phyloP scores from a whole-genome alignment of 257 asterid species.

The Verbascum thapsus region DNA sequence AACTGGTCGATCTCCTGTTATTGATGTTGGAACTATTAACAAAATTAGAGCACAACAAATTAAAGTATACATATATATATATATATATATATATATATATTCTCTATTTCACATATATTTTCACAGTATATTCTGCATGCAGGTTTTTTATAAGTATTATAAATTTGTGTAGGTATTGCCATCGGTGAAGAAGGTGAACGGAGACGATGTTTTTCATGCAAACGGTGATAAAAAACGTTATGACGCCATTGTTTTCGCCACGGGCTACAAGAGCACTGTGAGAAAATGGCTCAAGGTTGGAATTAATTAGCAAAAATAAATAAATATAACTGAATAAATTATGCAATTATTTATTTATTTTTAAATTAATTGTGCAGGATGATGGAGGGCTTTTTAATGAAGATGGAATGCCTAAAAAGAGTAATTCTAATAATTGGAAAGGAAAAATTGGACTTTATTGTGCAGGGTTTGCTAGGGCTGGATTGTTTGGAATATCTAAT shows the following conservation, averaged over 20 bases:
- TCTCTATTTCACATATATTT: too few species aligned
- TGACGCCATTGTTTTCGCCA: conserved; percentile 57
- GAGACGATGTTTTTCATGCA: conserved; percentile 27
- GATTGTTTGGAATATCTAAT: conserved; percentile 47
- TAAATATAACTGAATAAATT: too few species aligned
- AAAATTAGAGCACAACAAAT: conserved; percentile 44
- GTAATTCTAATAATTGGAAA: conserved; percentile 47
- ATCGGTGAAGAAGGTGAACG: conserved; percentile 30
- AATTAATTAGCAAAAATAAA: too few species aligned
- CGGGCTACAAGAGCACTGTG: conserved; percentile 58
- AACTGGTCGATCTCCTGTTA: conserved; percentile 52
- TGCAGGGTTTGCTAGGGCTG: conserved; percentile 50
- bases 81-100: too few species aligned
- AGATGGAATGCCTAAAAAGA: conserved; percentile 51
- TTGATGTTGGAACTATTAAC: conserved; percentile 56
- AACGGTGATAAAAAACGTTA: conserved; percentile 30
- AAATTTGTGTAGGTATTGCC: conserved; percentile 68
- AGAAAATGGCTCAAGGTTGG: conserved; percentile 51
- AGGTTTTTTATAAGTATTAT: too few species aligned
- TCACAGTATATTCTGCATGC: too few species aligned
- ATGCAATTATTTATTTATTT: too few species aligned
- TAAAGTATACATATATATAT: conserved; percentile 31
- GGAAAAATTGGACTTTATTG: conserved; percentile 56
- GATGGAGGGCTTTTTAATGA: conserved; percentile 45
- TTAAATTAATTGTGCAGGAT: conserved; percentile 40